Evolutionary conservation across 23 red algal species (phyloP).

Genomic region (Agarophyton chilense): DNA sequence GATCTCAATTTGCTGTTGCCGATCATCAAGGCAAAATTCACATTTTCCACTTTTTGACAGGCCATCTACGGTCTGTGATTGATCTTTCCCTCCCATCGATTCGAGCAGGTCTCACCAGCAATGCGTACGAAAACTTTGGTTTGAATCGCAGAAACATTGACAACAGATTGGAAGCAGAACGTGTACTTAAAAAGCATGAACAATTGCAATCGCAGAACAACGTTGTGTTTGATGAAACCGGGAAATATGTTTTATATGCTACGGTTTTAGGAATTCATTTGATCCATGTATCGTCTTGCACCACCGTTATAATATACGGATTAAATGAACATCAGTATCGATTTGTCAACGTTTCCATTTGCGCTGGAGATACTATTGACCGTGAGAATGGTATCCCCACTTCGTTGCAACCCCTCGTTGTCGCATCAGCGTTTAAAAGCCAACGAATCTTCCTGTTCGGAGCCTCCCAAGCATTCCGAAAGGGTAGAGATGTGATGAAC

Average conservation of each 20-base stretch:
- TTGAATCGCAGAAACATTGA: neutral
- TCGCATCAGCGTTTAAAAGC: slow-evolving; percentile 30
- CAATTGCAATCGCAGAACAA: slow-evolving; percentile 22
- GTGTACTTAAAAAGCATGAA: neutral
- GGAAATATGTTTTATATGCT: slow-evolving; percentile 68
- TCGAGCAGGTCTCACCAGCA: neutral
- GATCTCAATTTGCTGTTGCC: slow-evolving; percentile 37
- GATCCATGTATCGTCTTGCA: slow-evolving; percentile 41
- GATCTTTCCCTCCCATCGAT: neutral
- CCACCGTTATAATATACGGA: slow-evolving; percentile 39
- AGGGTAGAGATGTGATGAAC: neutral
- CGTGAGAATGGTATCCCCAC: neutral
- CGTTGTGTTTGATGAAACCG: slow-evolving; percentile 58
- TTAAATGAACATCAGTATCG: slow-evolving; percentile 52
- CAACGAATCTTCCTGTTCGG: slow-evolving; percentile 55
- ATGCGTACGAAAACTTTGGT: neutral
- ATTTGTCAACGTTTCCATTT: slow-evolving; percentile 75
- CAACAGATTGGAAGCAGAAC: slow-evolving; percentile 15
- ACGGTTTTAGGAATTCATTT: slow-evolving; percentile 77
- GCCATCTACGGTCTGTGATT: neutral
- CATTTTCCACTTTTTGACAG: slow-evolving; percentile 24
- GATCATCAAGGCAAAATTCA: neutral
- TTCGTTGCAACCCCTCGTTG: slow-evolving; percentile 1
- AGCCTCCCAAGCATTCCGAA: neutral
- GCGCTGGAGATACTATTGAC: slow-evolving; percentile 9